A percentile compares a stretch with the other conserved stretches of the same genome.
Evolutionary conservation across 108 stramenopile genomes (phyloP).

Genomic region (Skeletonema marinoi): DNA sequence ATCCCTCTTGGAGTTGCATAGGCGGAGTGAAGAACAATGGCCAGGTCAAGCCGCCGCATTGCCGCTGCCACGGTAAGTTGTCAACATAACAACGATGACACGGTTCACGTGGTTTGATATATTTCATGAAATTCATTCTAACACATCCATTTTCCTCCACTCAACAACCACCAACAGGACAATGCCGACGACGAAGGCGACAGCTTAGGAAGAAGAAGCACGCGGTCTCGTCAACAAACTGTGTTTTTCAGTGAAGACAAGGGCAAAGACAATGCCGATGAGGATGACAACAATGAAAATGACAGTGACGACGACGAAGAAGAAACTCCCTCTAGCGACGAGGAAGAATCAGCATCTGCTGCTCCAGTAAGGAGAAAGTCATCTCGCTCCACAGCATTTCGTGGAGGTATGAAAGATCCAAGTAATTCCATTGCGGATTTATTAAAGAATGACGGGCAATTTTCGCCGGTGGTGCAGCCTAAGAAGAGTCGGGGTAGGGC

Average conservation of each 20-base stretch:
- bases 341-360: constrained; percentile 5
- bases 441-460: constrained; percentile 20
- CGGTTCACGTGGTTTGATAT: not conserved
- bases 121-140: not conserved
- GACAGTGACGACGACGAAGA: constrained; percentile 7
- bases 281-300: not conserved
- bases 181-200: constrained; percentile 7
- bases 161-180: not conserved
- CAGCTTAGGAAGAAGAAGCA: constrained; percentile 12
- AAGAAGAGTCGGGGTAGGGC: constrained; percentile 13
- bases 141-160: not conserved
- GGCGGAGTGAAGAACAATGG: not conserved
- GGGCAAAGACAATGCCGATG: constrained; percentile 21
- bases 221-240: constrained; percentile 16
- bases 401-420: constrained; percentile 50
- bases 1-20: not conserved
- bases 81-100: not conserved
- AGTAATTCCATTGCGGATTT: constrained; percentile 48
- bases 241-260: constrained; percentile 7
- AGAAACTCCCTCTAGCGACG: constrained; percentile 7
- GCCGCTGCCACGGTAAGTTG: not conserved
- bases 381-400: constrained; percentile 40
- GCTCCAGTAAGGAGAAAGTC: constrained; percentile 34
- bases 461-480: not conserved
- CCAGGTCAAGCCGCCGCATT: constrained; percentile 2